Evolutionary conservation across 208 protist genomes (phyloP).

Genomic region (Acanthamoeba sp.): DNA sequence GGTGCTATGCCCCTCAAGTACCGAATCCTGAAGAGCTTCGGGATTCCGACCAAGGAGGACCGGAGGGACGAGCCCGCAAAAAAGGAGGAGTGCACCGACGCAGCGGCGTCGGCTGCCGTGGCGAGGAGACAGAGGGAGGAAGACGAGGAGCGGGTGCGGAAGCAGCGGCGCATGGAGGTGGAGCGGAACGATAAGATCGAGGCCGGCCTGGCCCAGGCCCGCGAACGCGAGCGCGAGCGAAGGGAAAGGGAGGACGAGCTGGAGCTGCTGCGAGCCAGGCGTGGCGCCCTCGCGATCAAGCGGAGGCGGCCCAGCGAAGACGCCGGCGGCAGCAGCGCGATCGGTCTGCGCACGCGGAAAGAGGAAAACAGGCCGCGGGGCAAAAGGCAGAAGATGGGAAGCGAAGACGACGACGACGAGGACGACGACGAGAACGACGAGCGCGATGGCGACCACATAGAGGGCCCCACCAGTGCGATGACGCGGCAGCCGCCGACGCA

Average conservation of each 20-base stretch:
- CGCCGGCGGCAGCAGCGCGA: background rate
- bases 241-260: background rate
- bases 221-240: background rate
- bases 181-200: slow-evolving; percentile 39
- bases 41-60: slow-evolving; percentile 44
- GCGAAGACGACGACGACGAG: background rate
- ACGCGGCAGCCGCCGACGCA: too few species aligned
- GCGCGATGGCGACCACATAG: background rate
- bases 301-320: background rate
- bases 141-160: background rate
- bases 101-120: too few species aligned
- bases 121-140: background rate
- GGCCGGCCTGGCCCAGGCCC: background rate
- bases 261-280: background rate
- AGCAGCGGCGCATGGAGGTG: background rate
- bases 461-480: too few species aligned
- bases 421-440: background rate
- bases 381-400: background rate
- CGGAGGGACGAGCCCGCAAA: background rate
- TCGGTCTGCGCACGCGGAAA: background rate
- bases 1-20: slow-evolving; percentile 55
- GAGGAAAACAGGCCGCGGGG: background rate
- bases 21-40: slow-evolving; percentile 24
- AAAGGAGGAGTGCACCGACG: background rate
- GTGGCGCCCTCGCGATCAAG: background rate